Percentiles rank a stretch among this genome's conserved stretches.
These are phyloP conservation scores for Atkinsonella hypoxylon DNA, from an alignment of 2,329 filamentous ascomycete species.

Conservation along the genomic window DNA sequence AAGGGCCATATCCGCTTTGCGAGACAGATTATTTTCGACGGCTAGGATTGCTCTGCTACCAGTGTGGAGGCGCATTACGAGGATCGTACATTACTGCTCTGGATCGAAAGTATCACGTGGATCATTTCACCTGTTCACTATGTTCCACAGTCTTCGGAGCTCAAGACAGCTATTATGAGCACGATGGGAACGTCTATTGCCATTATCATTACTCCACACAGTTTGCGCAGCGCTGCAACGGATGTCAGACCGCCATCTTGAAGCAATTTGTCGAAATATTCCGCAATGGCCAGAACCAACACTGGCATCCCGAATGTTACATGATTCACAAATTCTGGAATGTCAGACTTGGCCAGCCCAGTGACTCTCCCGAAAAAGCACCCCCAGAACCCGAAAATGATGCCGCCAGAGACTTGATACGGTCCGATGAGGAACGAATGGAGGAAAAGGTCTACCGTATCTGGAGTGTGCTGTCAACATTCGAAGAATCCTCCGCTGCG, in stretches of 20 bases:
- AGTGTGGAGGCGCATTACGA: slow-evolving; percentile 83
- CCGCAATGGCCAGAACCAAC: slow-evolving; percentile 93
- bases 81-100: slow-evolving; percentile 97
- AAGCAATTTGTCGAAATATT: slow-evolving; percentile 99
- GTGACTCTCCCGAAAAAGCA: slow-evolving; percentile 33
- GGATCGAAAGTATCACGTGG: slow-evolving; percentile 96
- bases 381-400: slow-evolving; percentile 33
- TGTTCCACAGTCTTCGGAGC: slow-evolving; percentile 97
- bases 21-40: slow-evolving; percentile 96
- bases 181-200: slow-evolving; percentile 91
- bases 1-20: slow-evolving; percentile 84
- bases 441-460: slow-evolving; percentile 97
- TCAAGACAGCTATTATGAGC: slow-evolving; percentile 97
- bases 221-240: slow-evolving; percentile 91
- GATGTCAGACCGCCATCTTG: slow-evolving; percentile 90
- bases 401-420: slow-evolving; percentile 62
- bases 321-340: slow-evolving; percentile 99
- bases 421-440: slow-evolving; percentile 82
- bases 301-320: slow-evolving; percentile 99
- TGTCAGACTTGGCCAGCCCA: slow-evolving; percentile 63
- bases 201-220: slow-evolving; percentile 98
- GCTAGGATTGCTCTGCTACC: slow-evolving; percentile 79
- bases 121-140: slow-evolving; percentile 96
- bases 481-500: slow-evolving; percentile 93
- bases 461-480: slow-evolving; percentile 94